phyloP scores from a whole-genome alignment of 2,329 filamentous ascomycete genomes.

The Aaosphaeria pasadenensis region DNA sequence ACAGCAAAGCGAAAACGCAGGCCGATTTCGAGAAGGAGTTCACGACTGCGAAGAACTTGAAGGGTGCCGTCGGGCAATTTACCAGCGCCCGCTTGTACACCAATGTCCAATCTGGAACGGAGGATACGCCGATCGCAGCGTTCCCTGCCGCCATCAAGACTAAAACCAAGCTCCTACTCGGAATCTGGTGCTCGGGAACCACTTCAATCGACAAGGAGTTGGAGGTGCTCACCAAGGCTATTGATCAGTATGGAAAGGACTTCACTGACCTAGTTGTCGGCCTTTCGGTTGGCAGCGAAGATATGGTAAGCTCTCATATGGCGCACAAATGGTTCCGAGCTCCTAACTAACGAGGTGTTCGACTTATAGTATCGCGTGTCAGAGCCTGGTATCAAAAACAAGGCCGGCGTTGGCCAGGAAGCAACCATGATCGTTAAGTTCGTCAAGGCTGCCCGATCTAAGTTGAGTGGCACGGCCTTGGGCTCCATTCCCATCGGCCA shows the following conservation, averaged over 20 bases:
- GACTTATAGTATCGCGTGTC: conserved; percentile 61
- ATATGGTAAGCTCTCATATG: conserved; percentile 33
- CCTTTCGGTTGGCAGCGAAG: conserved; percentile 37
- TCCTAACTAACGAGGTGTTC: too few species aligned
- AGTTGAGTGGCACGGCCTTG: conserved; percentile 61
- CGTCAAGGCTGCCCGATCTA: conserved; percentile 36
- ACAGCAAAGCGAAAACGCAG: conserved; percentile 52
- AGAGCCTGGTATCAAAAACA: conserved; percentile 60
- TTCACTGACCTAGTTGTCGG: conserved; percentile 50
- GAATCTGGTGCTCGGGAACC: conserved; percentile 54
- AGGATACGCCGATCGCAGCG: conserved; percentile 59
- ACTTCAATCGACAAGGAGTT: conserved; percentile 33
- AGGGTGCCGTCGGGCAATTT: conserved; percentile 62
- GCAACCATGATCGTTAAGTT: conserved; percentile 64
- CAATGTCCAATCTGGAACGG: conserved; percentile 65
- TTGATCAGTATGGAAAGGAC: conserved; percentile 37
- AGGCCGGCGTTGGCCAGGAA: conserved; percentile 60
- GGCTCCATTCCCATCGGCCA: conserved; percentile 47
- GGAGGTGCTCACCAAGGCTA: conserved; percentile 27
- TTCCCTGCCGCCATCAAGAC: conserved; percentile 34
- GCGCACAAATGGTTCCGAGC: too few species aligned
- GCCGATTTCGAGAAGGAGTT: conserved; percentile 69
- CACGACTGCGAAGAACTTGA: conserved; percentile 59
- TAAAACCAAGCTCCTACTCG: conserved; percentile 35
- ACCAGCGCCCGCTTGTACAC: conserved; percentile 70